Base-by-base conservation (phyloP, 257 asterid species). In the Cinchona pubescens region DNA sequence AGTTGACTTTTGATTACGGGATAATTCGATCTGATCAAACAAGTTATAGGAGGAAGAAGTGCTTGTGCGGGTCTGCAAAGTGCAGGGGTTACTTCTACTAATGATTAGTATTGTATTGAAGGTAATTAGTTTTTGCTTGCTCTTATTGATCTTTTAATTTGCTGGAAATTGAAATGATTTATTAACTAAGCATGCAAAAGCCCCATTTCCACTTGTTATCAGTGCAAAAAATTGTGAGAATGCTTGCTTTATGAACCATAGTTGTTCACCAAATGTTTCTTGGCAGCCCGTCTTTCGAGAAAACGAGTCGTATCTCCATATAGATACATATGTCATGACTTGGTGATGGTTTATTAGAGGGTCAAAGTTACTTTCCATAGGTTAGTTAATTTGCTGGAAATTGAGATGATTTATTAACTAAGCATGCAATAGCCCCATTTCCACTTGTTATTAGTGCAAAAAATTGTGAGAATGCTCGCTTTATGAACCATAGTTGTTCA, bases 1-100 rank as follows among this genome's bases (percentile, higher is more conserved):
- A 95, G 90, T 81, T 95, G 77, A 90, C 93, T 2, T 91, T 75
- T 80, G 99, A 92, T 77, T 95, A 92, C 74, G 99, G 97, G 69
- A 66, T 88, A 79, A 82, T 86, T 82, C 82, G 84, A 37, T 70
- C 92, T 29, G 89, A 85, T 71, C 88, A 82, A 76, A 85, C 87
- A 69, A 86, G 81, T 35, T 71, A 61, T 70, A 88, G 88, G 80
- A 90, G 87, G 88, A 91, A 88, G 74, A 88, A 79, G 82, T 95
- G 99, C 85, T 71, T 83, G 65, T 95, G 99, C 70, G 96, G 90
- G 67, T 86, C 96, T 18, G 76, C 70, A 34, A 91, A 88, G 81
- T 92, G 98, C 87, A 83, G 86, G 82, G 97, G 98, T 46, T 86
- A 87, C 81, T 92, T 91, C 82, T 85, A 91, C 71, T 90, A 83